phyloP scores from a whole-genome alignment of 169 alveolate genomes.

The Cardiosporidium cionae region DNA sequence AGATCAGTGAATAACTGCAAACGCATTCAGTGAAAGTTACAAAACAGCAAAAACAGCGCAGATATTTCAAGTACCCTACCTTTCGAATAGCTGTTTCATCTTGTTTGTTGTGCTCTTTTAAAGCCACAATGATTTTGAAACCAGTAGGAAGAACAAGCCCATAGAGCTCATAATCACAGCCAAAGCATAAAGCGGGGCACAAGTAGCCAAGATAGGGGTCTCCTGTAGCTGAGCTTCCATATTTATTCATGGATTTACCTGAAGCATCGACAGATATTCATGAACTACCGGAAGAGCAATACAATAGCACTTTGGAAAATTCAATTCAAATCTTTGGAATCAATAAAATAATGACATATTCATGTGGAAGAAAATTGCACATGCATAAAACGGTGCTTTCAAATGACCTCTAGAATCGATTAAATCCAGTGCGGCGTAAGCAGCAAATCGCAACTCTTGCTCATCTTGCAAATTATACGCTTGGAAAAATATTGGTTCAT shows the following conservation, averaged over 20 bases:
- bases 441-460: conserved; percentile 27
- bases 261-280: neutral
- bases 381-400: neutral
- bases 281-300: neutral
- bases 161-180: conserved; percentile 1
- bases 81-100: neutral
- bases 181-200: conserved; percentile 19
- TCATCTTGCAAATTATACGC: conserved; percentile 7
- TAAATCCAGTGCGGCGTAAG: conserved; percentile 27
- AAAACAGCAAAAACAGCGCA: neutral
- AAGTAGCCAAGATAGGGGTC: conserved; percentile 15
- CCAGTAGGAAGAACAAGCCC: conserved; percentile 24
- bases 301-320: neutral
- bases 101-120: neutral
- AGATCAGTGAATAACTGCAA: neutral
- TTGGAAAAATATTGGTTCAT: conserved; percentile 24
- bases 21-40: neutral
- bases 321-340: neutral
- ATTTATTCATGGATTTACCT: neutral
- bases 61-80: neutral
- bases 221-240: neutral
- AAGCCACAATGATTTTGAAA: conserved; percentile 18
- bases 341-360: neutral
- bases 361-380: neutral
- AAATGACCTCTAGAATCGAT: conserved; percentile 12